Base-by-base conservation (phyloP, 2,329 filamentous ascomycete genomes). In the Aspergillus chevalieri region DNA sequence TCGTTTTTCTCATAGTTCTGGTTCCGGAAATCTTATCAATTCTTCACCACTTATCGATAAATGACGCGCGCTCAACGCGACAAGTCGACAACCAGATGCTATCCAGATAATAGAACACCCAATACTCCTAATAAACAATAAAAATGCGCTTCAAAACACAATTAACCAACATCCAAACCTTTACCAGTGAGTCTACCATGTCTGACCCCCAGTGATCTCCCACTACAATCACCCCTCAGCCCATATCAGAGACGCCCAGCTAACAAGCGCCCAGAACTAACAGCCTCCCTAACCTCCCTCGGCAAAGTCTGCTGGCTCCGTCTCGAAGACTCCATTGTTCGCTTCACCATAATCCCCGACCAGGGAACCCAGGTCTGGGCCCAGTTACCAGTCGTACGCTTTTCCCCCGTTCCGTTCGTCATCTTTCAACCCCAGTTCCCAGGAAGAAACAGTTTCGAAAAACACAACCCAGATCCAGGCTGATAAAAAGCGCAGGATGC, bases 351-450 rank as follows among this genome's bases (percentile, higher is more conserved):
- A 62, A 92, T 97, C 54, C 91, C 93, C 1, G 90, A 96, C 66
- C 86, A 88, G 63, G 92, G 93, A 52, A 94, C 89, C 7, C 92
- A 97, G 77, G 92, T 97, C 48, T 98, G 93, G 93, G 89, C 90
- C 78, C 91, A 78, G 65, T 84, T 83, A 42, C 54, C 59, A 39
- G 58, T 64, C 45, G 70, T 72, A 65, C 44, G 70, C 62, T 15
- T 15, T 1, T n/a, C 9, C 24, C 26, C 15, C n/a, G 33, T 21
- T 12, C 15, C n/a, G 19, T 21, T 12, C 42, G 2, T 15, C 15
- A 9, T 9, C 24, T 21, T 24, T 47, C 43, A 43, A 36, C 26
- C n/a, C 10, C 26, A 42, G 15, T 10, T 4, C n/a, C 9, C 3
- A 24, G 12, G 4, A 17, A 7, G 17, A 24, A 47, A 46, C 41